Percentiles rank a stretch among this genome's conserved stretches.
These are phyloP conservation scores for Dipodascus geniculatus DNA, from an alignment of 805 yeast genomes.

Conservation along the genomic window DNA sequence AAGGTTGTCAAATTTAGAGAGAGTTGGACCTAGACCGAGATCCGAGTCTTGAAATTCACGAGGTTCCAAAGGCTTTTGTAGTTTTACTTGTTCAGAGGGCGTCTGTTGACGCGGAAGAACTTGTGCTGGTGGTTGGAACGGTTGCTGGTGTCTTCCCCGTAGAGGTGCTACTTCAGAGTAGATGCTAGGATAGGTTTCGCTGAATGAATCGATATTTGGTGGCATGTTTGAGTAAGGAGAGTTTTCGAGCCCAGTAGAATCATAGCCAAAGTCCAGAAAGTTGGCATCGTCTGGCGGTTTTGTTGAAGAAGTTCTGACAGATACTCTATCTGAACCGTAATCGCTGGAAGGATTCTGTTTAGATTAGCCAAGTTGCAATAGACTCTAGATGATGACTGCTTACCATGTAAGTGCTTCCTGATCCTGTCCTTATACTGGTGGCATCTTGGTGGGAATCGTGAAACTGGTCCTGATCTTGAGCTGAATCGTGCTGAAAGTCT, in stretches of 20 bases:
- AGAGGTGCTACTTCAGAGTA: background rate
- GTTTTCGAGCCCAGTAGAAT: background rate
- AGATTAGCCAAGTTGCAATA: background rate
- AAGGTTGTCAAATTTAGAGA: slow-evolving; percentile 42
- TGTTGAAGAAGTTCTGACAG: background rate
- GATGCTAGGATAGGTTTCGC: background rate
- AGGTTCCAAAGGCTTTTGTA: slow-evolving; percentile 57
- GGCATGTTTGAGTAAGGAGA: background rate
- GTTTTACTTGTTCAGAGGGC: slow-evolving; percentile 9
- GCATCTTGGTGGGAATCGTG: too few relatives aligned
- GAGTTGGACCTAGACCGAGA: slow-evolving; percentile 25
- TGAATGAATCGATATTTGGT: background rate
- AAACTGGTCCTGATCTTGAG: too few relatives aligned
- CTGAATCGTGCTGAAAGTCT: background rate
- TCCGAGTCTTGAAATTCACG: slow-evolving; percentile 31
- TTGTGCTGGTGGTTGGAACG: background rate
- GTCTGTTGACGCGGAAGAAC: background rate
- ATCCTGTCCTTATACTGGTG: background rate
- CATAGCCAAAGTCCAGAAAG: background rate
- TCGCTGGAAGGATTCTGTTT: background rate
- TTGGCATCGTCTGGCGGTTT: background rate
- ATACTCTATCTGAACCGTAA: background rate
- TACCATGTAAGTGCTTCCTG: background rate
- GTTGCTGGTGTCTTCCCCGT: background rate
- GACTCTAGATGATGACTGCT: too few relatives aligned